These are phyloP conservation scores for Xylaria castorea DNA, from an alignment of 495 filamentous ascomycete species.

Conservation along the genomic window DNA sequence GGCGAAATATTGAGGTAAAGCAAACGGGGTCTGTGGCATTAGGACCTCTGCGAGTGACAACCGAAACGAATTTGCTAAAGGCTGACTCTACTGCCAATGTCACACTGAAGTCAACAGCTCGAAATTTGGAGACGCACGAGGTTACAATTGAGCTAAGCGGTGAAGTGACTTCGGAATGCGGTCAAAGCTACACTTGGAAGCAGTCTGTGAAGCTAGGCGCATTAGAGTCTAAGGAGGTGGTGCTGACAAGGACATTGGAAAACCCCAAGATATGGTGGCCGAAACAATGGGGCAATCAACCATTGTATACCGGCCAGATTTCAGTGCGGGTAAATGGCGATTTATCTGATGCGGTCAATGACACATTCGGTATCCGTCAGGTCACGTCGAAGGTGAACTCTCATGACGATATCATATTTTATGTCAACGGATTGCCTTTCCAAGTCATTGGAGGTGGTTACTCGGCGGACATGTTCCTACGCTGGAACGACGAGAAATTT, in stretches of 20 bases:
- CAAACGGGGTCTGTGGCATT: conserved; percentile 62
- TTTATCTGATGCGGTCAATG: conserved; percentile 52
- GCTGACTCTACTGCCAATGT: conserved; percentile 47
- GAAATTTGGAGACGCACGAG: conserved; percentile 54
- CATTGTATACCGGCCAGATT: conserved; percentile 50
- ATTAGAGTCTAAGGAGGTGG: conserved; percentile 45
- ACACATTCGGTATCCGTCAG: conserved; percentile 62
- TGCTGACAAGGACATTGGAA: conserved; percentile 44
- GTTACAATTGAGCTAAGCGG: conserved; percentile 50
- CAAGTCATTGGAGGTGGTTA: conserved; percentile 68
- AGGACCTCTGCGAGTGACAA: conserved; percentile 56
- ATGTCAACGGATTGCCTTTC: conserved; percentile 63
- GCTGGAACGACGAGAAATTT: conserved; percentile 56
- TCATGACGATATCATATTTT: conserved; percentile 62
- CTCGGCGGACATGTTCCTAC: conserved; percentile 66
- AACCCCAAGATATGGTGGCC: conserved; percentile 58
- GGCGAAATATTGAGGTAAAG: conserved; percentile 66
- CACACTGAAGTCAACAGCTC: conserved; percentile 53
- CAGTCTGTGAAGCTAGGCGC: conserved; percentile 49
- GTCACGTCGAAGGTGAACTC: conserved; percentile 58
- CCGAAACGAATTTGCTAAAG: conserved; percentile 45
- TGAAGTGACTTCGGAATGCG: conserved; percentile 41
- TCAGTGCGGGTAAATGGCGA: conserved; percentile 43
- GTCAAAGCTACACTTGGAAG: conserved; percentile 33
- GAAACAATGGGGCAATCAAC: conserved; percentile 55